Percentiles rank a stretch among this genome's conserved stretches.
Evolutionary conservation across 2,329 filamentous ascomycete genomes (phyloP).

Genomic region (Penicillium occitanis): DNA sequence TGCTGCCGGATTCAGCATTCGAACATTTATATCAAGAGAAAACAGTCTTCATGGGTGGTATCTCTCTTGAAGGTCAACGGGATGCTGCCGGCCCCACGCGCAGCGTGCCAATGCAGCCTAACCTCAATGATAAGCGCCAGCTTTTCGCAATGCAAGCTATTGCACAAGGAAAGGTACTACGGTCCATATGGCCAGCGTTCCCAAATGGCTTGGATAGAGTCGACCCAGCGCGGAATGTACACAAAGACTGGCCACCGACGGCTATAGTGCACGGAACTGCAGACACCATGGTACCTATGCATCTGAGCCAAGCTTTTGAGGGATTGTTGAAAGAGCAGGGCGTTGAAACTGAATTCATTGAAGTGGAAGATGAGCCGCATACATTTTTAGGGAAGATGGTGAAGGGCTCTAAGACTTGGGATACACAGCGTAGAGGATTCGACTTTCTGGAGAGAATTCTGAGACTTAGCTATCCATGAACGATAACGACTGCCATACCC

Average conservation of each 20-base stretch:
- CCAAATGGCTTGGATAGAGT: neutral
- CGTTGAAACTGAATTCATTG: constrained; percentile 9
- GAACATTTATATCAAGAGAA: neutral
- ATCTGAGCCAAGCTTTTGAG: neutral
- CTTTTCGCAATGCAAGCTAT: constrained; percentile 11
- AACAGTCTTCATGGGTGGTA: neutral
- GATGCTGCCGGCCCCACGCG: neutral
- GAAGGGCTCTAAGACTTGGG: constrained; percentile 9
- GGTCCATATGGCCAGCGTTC: neutral
- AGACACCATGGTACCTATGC: neutral
- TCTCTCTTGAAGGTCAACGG: neutral
- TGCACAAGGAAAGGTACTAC: constrained; percentile 4
- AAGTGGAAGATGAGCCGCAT: constrained; percentile 7
- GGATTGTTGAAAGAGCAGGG: neutral
- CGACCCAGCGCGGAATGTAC: neutral
- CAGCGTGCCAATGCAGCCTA: neutral
- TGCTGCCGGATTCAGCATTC: neutral
- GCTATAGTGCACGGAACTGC: neutral
- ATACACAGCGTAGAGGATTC: constrained; percentile 10
- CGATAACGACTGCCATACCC: neutral
- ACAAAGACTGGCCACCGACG: neutral
- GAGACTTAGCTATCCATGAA: neutral
- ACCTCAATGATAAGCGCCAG: neutral
- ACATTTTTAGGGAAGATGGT: constrained; percentile 8
- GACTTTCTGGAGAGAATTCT: constrained; percentile 4